Base-by-base conservation (phyloP, 805 yeast species). In the Yamadazyma akitaensis region DNA sequence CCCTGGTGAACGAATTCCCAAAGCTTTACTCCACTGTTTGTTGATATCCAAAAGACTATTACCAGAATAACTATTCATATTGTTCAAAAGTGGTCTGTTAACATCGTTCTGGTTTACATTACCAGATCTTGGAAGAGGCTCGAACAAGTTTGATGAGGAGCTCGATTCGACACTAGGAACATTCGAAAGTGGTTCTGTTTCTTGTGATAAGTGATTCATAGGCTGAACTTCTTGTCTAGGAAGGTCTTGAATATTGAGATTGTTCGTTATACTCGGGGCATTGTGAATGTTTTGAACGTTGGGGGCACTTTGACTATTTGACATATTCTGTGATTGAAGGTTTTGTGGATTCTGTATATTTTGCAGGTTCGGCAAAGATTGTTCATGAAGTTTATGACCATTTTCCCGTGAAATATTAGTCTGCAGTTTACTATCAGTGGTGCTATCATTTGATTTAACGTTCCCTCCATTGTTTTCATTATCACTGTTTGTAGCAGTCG, bases 1-100 rank as follows among this genome's bases (percentile, higher is more conserved):
- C 18, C 47, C 53, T 2, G 55, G 53, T 2, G 53, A 45, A 17
- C 47, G 40, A 16, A 52, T 52, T 19, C 55, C 55, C 40, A 52
- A 42, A 13, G 55, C 53, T 32, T 46, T 49, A 4, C 53, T 49
- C 53, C 53, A 49, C 41, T 52, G 53, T 30, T 46, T 47, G 31
- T 49, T 47, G 16, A 51, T 46, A 36, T 48, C 54, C 19, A 46
- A n/a, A 13, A 43, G 7, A 14, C 32, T 21, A 17, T 24, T 33
- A n/a, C 41, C 49, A 17, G 45, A 21, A 21, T 21, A 40, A 19
- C 32, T 41, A 24, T 16, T 41, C 37, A 46, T 32, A 12, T 21
- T 36, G 30, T 46, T 46, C 28, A 42, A 24, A 17, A 34, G 37
- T 2, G 45, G 45, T 11, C 45, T 24, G 2, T 30, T 13, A 5